Evolutionary conservation across 257 asterid species (phyloP).

Genomic region (Plectranthus barbatus): DNA sequence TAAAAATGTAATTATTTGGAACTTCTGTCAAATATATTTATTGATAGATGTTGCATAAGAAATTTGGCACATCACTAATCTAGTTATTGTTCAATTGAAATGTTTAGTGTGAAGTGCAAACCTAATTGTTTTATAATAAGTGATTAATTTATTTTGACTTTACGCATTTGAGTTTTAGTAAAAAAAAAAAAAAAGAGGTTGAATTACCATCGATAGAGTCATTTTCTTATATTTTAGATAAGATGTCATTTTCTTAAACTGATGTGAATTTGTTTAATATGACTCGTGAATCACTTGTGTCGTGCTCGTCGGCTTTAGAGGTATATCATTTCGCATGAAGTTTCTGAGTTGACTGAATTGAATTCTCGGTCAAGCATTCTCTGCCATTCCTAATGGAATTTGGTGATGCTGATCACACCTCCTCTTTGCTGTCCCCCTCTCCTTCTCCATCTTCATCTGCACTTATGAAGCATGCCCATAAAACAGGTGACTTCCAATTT

Average conservation of each 20-base stretch:
- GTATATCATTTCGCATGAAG: background rate
- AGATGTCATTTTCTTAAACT: background rate
- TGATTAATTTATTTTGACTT: too few relatives aligned
- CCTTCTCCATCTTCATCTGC: background rate
- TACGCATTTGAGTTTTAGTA: too few relatives aligned
- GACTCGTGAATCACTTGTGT: too few relatives aligned
- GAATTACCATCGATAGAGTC: too few relatives aligned
- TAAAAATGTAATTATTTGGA: too few relatives aligned
- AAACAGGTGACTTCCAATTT: background rate
- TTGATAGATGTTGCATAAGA: too few relatives aligned
- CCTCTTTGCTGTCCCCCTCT: background rate
- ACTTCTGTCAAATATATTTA: too few relatives aligned
- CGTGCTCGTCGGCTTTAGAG: background rate
- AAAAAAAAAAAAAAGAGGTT: too few relatives aligned
- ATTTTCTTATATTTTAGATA: background rate
- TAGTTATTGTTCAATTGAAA: too few relatives aligned
- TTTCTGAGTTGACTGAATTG: background rate
- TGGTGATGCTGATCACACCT: background rate
- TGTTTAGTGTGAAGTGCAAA: background rate
- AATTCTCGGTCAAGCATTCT: background rate
- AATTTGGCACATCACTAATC: too few relatives aligned
- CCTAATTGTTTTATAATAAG: too few relatives aligned
- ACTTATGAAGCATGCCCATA: background rate
- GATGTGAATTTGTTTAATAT: too few relatives aligned
- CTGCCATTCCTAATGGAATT: background rate